These are phyloP conservation scores for Vigna mungo DNA, from an alignment of 306 rosid species.

Conservation along the genomic window DNA sequence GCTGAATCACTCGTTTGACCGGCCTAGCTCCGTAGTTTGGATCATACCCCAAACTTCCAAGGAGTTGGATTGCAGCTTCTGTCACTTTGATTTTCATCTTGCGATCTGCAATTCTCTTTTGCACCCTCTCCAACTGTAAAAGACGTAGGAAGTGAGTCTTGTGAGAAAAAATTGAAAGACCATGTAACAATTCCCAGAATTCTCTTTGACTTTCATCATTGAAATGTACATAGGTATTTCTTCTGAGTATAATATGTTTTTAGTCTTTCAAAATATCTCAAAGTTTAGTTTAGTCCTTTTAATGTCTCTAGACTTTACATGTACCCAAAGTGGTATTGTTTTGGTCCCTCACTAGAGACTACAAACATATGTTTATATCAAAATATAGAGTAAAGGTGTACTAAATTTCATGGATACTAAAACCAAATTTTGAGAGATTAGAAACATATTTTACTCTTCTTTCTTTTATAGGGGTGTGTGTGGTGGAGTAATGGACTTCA, in stretches of 20 bases:
- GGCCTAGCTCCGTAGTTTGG: constrained; percentile 98
- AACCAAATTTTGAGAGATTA: not conserved
- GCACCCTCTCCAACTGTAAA: constrained; percentile 87
- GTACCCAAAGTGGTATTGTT: not conserved
- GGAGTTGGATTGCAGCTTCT: constrained; percentile 85
- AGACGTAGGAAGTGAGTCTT: not conserved
- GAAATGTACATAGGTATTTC: too few relatives aligned
- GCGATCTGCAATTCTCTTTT: constrained; percentile 82
- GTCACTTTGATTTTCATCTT: constrained; percentile 81
- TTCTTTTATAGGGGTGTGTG: not conserved
- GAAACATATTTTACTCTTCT: not conserved
- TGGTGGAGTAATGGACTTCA: not conserved
- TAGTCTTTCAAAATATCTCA: not conserved
- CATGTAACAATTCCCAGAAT: not conserved
- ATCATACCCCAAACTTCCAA: constrained; percentile 90
- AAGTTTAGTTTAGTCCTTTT: not conserved
- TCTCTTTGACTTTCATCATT: not conserved
- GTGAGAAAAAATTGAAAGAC: not conserved
- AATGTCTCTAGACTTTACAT: not conserved
- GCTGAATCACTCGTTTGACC: constrained; percentile 96
- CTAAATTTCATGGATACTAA: not conserved
- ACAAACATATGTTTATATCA: not conserved
- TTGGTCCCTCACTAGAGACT: not conserved
- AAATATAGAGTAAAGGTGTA: not conserved
- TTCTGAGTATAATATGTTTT: too few relatives aligned